Percentiles rank a stretch among this genome's conserved stretches.
Evolutionary conservation across 495 filamentous ascomycete species (phyloP).

Genomic region (Trichoderma virens): DNA sequence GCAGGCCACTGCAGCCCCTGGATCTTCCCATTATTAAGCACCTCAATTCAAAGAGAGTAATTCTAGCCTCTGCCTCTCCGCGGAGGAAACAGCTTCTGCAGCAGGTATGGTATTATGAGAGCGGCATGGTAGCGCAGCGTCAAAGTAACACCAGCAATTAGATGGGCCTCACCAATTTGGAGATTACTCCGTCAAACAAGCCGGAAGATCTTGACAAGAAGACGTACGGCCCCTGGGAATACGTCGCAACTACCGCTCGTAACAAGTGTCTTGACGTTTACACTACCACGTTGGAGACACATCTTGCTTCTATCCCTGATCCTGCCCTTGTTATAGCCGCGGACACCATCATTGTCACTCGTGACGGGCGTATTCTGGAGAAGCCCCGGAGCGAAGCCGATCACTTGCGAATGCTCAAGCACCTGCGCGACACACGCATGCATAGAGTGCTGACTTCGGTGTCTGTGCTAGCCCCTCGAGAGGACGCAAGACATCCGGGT

Average conservation of each 20-base stretch:
- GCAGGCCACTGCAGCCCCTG: slow-evolving; percentile 49
- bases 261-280: slow-evolving; percentile 80
- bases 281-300: slow-evolving; percentile 49
- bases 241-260: slow-evolving; percentile 79
- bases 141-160: slow-evolving; percentile 16
- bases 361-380: slow-evolving; percentile 71
- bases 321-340: slow-evolving; percentile 83
- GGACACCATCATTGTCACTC: slow-evolving; percentile 81
- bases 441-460: slow-evolving; percentile 82
- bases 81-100: slow-evolving; percentile 71
- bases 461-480: slow-evolving; percentile 69
- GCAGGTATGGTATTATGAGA: slow-evolving; percentile 29
- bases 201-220: slow-evolving; percentile 20
- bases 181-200: slow-evolving; percentile 71
- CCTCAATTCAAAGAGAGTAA: slow-evolving; percentile 64
- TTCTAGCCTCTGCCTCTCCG: slow-evolving; percentile 84
- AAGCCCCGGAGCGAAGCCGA: slow-evolving; percentile 77
- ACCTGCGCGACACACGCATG: slow-evolving; percentile 59
- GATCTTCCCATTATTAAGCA: slow-evolving; percentile 66
- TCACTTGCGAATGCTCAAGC: slow-evolving; percentile 73
- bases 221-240: slow-evolving; percentile 27
- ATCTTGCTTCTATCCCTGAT: slow-evolving; percentile 38
- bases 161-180: slow-evolving; percentile 67
- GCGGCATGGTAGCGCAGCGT: neutral
- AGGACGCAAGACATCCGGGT: slow-evolving; percentile 67